Evolutionary conservation across 371 early-diverging fungal genomes (phyloP), one percentile per base, ranked within the genome.

Genomic region (Actinomortierella wolfii): DNA sequence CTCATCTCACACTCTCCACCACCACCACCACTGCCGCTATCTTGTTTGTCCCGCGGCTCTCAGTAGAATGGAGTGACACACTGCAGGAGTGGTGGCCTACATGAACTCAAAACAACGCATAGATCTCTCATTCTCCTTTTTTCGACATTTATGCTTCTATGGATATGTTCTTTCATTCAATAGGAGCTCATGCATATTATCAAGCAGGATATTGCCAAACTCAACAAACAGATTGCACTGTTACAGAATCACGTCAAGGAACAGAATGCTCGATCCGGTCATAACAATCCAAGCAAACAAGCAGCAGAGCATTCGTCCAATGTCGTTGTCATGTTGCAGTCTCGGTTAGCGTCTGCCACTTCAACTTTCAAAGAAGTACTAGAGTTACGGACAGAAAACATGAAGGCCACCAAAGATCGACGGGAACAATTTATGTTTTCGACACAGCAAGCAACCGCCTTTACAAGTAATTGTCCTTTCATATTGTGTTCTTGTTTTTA

Each of bases 131-230:
- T 41, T 42, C 45, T 34, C 59, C 39, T 26, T 57, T 26, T 47
- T 29, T 46, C 20, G 28, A 21, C 21, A 11, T 24, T 44, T 9
- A 26, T 45, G 18, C 26, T 13, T 56, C 18, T 14, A 23, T 42
- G 24, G 1, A 26, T 18, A 17, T 24, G 17, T 24, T 20, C 23
- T 47, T 56, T 57, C n/a, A 21, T 44, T 49, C 56, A 21, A 5
- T 87, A 96, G 90, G 93, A 94, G 77, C 83, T 98, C 68, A 94
- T 96, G 20, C 87, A 86, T 70, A 88, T 93, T 51, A 96, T 97
- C 67, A 97, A 97, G 77, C 94, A 94, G 86, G 94, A 96, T 61
- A 96, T 98, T 64, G 95, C 94, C 28, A 89, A 89, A 53, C 81
- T 97, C 51, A 95, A 95, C 73, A 86, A 88, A 53, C 94, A 95